Evolutionary conservation across 768 basidiomycete species (phyloP).

Genomic region (Boletellus emodensis): DNA sequence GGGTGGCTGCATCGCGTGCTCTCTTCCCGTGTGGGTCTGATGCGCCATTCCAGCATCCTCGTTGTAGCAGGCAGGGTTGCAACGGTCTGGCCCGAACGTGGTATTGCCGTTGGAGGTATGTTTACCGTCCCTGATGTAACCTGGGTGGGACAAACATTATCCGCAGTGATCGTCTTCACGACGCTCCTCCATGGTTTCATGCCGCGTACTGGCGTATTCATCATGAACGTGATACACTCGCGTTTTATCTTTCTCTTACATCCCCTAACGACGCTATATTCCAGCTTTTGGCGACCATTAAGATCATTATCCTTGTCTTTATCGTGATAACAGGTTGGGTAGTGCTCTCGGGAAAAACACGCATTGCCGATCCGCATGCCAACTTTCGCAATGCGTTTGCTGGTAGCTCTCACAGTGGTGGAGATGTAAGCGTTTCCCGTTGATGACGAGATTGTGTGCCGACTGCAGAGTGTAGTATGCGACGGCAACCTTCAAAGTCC

Average conservation of each 20-base stretch:
- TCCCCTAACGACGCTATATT: conserved; percentile 15
- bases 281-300: conserved; percentile 48
- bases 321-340: conserved; percentile 57
- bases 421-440: conserved; percentile 33
- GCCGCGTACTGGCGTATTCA: conserved; percentile 41
- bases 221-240: conserved; percentile 44
- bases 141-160: neutral
- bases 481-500: conserved; percentile 57
- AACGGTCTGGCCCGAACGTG: conserved; percentile 49
- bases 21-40: too few relatives aligned
- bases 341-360: conserved; percentile 55
- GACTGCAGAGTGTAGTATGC: conserved; percentile 43
- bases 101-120: conserved; percentile 55
- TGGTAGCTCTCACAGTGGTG: conserved; percentile 50
- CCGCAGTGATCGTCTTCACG: conserved; percentile 45
- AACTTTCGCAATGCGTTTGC: conserved; percentile 58
- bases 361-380: conserved; percentile 50
- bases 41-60: conserved; percentile 38
- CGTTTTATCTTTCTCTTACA: too few relatives aligned
- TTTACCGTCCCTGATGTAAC: neutral
- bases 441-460: neutral
- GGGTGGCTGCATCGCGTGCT: neutral
- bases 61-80: conserved; percentile 39
- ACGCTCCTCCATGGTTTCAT: conserved; percentile 50
- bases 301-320: conserved; percentile 50